phyloP scores from a whole-genome alignment of 495 filamentous ascomycete species.

The Penicillium fimorum region DNA sequence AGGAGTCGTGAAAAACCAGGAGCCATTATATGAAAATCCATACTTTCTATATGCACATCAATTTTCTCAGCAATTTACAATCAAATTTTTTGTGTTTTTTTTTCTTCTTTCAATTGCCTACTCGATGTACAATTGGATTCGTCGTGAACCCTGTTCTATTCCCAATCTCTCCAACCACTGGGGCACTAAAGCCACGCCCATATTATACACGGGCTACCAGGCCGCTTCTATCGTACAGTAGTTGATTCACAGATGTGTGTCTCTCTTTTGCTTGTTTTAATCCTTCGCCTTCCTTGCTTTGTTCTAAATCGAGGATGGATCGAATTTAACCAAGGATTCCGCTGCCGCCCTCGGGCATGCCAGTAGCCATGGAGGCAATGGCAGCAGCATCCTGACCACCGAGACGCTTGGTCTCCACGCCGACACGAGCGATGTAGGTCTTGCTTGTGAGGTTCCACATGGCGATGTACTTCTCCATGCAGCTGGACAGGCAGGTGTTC shows the following conservation, averaged over 20 bases:
- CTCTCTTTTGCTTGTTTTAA: constrained; percentile 7
- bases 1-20: constrained; percentile 23
- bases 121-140: constrained; percentile 29
- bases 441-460: constrained; percentile 85
- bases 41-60: constrained; percentile 6
- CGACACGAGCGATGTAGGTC: constrained; percentile 71
- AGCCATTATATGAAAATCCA: constrained; percentile 22
- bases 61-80: constrained; percentile 28
- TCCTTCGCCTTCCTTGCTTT: constrained; percentile 2
- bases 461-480: constrained; percentile 97
- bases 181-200: constrained; percentile 20
- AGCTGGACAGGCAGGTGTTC: constrained; percentile 75
- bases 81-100: constrained; percentile 23
- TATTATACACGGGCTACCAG: constrained; percentile 31
- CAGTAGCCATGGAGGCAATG: constrained; percentile 30
- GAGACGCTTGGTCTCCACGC: constrained; percentile 54
- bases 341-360: constrained; percentile 17
- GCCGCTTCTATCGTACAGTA: constrained; percentile 31
- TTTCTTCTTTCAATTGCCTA: constrained; percentile 15
- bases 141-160: constrained; percentile 23
- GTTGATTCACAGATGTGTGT: constrained; percentile 10
- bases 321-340: constrained; percentile 13
- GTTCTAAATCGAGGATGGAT: background rate
- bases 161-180: constrained; percentile 11
- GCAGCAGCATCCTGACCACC: constrained; percentile 28